Evolutionary conservation across 805 yeast species (phyloP).

Genomic region (Sugiyamaella marilandica): DNA sequence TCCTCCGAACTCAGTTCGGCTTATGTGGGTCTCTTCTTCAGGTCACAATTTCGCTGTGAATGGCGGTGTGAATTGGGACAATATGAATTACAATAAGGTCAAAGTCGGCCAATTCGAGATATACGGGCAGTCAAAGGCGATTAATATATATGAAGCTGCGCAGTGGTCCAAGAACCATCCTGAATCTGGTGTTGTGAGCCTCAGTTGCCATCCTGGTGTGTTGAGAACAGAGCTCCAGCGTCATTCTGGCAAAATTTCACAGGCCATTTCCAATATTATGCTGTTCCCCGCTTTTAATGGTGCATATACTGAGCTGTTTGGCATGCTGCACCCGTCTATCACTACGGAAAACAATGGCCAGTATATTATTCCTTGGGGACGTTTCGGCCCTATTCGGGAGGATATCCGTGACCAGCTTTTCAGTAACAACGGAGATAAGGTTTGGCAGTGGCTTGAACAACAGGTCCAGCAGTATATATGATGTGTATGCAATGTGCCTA

Average conservation of each 20-base stretch:
- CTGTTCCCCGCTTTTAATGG: conserved; percentile 31
- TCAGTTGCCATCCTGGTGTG: conserved; percentile 42
- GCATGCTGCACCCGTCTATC: conserved; percentile 37
- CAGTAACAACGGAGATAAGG: conserved; percentile 32
- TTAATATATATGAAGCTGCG: conserved; percentile 35
- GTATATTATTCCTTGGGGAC: conserved; percentile 43
- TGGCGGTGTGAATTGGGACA: conserved; percentile 37
- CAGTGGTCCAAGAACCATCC: conserved; percentile 36
- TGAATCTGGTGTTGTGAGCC: conserved; percentile 31
- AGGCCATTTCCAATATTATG: not conserved
- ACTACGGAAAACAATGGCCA: conserved; percentile 33
- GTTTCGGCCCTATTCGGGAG: conserved; percentile 33
- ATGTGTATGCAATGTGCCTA: no score
- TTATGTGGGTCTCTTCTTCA: conserved; percentile 37
- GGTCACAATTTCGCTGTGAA: conserved; percentile 33
- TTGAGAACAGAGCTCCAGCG: conserved; percentile 36
- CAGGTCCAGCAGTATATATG: conserved; percentile 9
- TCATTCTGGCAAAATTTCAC: conserved; percentile 9
- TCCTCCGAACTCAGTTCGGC: conserved; percentile 26
- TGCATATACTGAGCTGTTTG: conserved; percentile 42
- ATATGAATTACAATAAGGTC: conserved; percentile 24
- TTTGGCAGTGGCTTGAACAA: conserved; percentile 36
- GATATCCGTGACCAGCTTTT: conserved; percentile 35
- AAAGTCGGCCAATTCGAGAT: conserved; percentile 16
- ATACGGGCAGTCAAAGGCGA: conserved; percentile 45